Base-by-base conservation (phyloP, 257 asterid species). In the Solanum clarkiae region DNA sequence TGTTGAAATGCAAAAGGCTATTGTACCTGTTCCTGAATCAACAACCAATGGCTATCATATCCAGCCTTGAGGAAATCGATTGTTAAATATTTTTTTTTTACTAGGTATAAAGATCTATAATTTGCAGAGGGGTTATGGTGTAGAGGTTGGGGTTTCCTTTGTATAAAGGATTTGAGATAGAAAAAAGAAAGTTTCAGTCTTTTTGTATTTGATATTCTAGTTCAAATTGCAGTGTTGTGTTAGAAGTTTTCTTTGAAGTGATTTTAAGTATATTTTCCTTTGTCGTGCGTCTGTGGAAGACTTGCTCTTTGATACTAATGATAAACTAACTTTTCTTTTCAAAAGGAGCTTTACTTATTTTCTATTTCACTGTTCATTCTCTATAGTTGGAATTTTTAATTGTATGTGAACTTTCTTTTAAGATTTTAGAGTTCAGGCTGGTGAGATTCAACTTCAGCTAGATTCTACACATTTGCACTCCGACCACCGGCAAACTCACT, bases 1-100 rank as follows among this genome's bases (percentile, higher is more conserved):
- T 29, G 90, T 90, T 82, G 97, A 93, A 88, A 89, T 94, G 95
- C 96, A 90, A 86, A 92, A 89, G 90, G 88, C 89, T 42, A 80
- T 80, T 60, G 85, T 74, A 49, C 71, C 81, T 15, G 85, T 85
- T 71, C 90, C 93, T 10, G 92, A 87, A 63, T 88, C 90, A 5
- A 84, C 86, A 53, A 91, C 80, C 84, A 94, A 95, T 83, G 98
- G 97, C 54, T 65, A 91, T 86, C 89, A 90, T 86, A 80, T 88
- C 83, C 91, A 89, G 87, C 84, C 86, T 81, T 91, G 91, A 95
- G 92, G 93, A 87, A 87, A 72, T 29, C 53, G 86, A 8, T 51
- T 51, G 81, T 60, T 13, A 42, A n/a, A 6, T 77, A 70, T 4
- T 20, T 77, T 75, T 81, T 40, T 49, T 66, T 32, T 26, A 80